phyloP scores from a whole-genome alignment of 2,329 filamentous ascomycete genomes.

The Neonectria coccinea region DNA sequence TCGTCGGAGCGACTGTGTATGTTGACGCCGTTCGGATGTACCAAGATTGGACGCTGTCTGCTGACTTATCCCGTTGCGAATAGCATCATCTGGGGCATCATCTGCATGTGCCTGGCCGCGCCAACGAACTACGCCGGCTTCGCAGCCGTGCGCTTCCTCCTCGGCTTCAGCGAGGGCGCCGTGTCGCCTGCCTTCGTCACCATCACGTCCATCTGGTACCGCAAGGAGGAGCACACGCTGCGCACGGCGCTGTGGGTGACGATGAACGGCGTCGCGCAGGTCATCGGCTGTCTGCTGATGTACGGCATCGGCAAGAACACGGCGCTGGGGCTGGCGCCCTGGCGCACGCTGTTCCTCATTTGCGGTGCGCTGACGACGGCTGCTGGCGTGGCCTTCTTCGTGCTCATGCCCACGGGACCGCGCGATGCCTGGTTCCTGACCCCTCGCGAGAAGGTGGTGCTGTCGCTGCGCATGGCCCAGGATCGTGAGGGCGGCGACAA shows the following conservation, averaged over 20 bases:
- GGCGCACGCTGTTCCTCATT: constrained; percentile 62
- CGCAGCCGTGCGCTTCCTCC: constrained; percentile 54
- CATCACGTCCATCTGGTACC: constrained; percentile 31
- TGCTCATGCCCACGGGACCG: constrained; percentile 60
- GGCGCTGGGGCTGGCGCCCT: constrained; percentile 54
- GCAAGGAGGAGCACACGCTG: constrained; percentile 26
- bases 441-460: constrained; percentile 55
- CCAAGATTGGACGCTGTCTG: neutral
- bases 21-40: constrained; percentile 15
- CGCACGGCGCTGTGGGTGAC: constrained; percentile 31
- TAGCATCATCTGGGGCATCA: constrained; percentile 56
- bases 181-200: constrained; percentile 28
- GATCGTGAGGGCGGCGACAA: constrained; percentile 52
- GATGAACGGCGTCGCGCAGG: constrained; percentile 28
- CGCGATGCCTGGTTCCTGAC: constrained; percentile 63
- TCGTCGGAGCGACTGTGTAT: constrained; percentile 61
- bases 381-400: constrained; percentile 58
- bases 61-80: neutral
- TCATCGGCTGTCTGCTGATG: constrained; percentile 29
- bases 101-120: constrained; percentile 59
- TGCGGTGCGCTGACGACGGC: constrained; percentile 60
- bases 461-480: constrained; percentile 49
- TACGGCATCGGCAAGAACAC: constrained; percentile 55
- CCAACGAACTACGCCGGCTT: constrained; percentile 55
- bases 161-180: constrained; percentile 51